phyloP scores from a whole-genome alignment of 139 green algal species.

The Nannochloris sp. region DNA sequence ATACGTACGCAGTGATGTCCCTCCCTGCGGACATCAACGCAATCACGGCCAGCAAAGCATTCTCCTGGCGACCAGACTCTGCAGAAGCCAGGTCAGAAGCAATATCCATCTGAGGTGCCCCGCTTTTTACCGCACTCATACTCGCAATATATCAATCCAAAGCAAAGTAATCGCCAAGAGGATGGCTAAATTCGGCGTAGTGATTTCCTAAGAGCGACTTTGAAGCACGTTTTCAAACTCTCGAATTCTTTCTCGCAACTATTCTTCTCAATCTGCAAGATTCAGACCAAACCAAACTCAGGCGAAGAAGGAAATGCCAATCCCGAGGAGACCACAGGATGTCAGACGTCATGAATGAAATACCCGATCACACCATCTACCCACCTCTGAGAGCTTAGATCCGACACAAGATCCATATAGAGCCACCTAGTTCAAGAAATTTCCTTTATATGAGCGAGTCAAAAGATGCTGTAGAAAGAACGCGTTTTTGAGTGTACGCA shows the following conservation, averaged over 20 bases:
- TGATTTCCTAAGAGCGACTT: constrained; percentile 7
- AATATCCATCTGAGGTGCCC: constrained; percentile 9
- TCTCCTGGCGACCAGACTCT: constrained; percentile 14
- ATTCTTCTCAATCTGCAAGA: constrained; percentile 24
- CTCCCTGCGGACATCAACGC: constrained; percentile 17
- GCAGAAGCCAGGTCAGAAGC: constrained; percentile 11
- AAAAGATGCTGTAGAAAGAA: too few species aligned
- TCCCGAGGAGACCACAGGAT: too few species aligned
- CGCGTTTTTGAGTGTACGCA: too few species aligned
- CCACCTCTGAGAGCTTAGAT: background rate
- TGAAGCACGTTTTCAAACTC: constrained; percentile 17
- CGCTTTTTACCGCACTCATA: background rate
- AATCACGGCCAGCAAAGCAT: constrained; percentile 14
- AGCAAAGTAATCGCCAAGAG: background rate
- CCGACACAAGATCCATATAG: background rate
- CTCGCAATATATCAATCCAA: background rate
- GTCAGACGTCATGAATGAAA: too few species aligned
- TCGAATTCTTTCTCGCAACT: constrained; percentile 27
- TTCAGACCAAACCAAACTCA: too few species aligned
- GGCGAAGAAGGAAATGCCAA: too few species aligned
- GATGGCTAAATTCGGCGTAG: background rate
- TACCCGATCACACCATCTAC: too few species aligned
- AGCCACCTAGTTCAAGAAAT: background rate
- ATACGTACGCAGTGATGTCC: constrained; percentile 5
- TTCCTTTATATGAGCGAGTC: background rate